Base-by-base conservation (phyloP, 495 filamentous ascomycete species). In the Mytilinidion resinicola region DNA sequence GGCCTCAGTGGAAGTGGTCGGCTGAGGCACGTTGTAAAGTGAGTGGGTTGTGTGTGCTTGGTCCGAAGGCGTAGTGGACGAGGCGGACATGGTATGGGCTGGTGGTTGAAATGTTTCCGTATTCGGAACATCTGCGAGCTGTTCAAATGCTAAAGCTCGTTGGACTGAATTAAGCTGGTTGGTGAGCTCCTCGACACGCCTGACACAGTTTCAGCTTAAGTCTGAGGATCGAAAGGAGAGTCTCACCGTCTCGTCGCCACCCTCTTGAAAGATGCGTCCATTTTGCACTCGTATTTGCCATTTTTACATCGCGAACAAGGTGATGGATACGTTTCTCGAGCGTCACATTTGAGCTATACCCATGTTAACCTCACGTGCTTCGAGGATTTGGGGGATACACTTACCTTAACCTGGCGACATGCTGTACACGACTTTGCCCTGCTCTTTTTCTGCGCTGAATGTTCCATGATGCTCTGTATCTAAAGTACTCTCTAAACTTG, bases 231-330 rank as follows among this genome's bases (percentile, higher is more conserved):
- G 25, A 46, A 46, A 20, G 4, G 35, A 20, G 19, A 44, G 33
- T 25, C 43, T 7, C n/a, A 58, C 59, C 53, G 57, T 47, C 53
- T 39, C n/a, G 59, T 34, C 3, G 42, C 36, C 11, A 58, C 33
- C n/a, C 59, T 46, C 36, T 62, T 62, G 55, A 62, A 62, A 20
- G 36, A 17, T 3, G 55, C 10, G 36, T 62, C 59, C 25, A 56
- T 62, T 42, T 51, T 41, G 55, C 59, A 62, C 20, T 62, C 55
- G 25, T 20, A 33, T 12, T 56, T 51, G 3, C 43, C 30, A 19
- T 25, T 21, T 17, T 38, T 25, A 19, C 59, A 62, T 33, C 55
- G 11, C 9, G 55, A 36, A 49, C 59, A 62, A 9, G 55, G 43
- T 11, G 34, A 34, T 14, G 59, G 59, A 46, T 51, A 57, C 14